These are phyloP conservation scores for California macrophylla DNA, from an alignment of 441 rosid genomes.

Conservation along the genomic window DNA sequence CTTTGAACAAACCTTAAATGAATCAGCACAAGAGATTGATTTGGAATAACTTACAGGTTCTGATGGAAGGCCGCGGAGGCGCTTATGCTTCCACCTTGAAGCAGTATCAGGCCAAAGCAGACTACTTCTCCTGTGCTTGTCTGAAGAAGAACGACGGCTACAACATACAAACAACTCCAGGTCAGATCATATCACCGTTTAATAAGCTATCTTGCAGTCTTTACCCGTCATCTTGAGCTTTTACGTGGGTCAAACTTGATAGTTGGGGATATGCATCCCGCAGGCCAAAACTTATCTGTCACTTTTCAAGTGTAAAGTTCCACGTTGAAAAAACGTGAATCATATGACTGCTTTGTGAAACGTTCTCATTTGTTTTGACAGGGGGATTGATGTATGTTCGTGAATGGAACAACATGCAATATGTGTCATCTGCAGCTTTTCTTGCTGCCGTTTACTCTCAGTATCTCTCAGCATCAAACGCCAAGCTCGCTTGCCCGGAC, in stretches of 20 bases:
- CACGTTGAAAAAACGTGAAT: too few species aligned
- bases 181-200: too few species aligned
- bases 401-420: slow-evolving; percentile 61
- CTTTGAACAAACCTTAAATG: background rate
- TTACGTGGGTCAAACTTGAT: too few species aligned
- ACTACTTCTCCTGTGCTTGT: slow-evolving; percentile 58
- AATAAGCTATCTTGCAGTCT: too few species aligned
- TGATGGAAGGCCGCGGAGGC: slow-evolving; percentile 49
- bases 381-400: slow-evolving; percentile 50
- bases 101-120: slow-evolving; percentile 50
- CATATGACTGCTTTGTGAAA: too few species aligned
- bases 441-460: slow-evolving; percentile 43
- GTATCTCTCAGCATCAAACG: slow-evolving; percentile 37
- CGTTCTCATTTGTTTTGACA: slow-evolving; percentile 8
- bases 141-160: slow-evolving; percentile 52
- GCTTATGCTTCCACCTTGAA: slow-evolving; percentile 38
- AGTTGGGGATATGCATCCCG: too few species aligned
- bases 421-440: slow-evolving; percentile 48
- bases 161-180: slow-evolving; percentile 49
- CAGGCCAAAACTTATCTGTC: too few species aligned
- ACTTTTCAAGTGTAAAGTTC: too few species aligned
- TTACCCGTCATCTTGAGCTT: too few species aligned
- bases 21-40: background rate
- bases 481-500: slow-evolving; percentile 40
- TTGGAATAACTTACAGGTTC: slow-evolving; percentile 26